Conservation (phyloP, 768 basidiomycete genomes). For the Amanita pallidorosea region DNA sequence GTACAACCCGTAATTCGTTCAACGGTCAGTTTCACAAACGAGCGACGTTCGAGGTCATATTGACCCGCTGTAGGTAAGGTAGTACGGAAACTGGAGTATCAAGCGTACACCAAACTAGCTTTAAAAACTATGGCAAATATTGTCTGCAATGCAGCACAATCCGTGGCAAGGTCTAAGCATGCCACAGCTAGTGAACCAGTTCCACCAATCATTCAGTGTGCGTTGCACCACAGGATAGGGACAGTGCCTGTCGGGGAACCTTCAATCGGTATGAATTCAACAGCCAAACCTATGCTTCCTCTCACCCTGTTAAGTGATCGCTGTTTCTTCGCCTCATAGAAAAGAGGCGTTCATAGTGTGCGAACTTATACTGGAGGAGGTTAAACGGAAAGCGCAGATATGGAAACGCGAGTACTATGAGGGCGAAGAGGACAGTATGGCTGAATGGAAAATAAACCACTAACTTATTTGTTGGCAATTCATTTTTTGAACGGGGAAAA, state of each 20-base stretch:
- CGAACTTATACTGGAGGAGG: slow-evolving; percentile 76
- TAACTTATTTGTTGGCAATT: background rate
- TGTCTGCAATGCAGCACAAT: slow-evolving; percentile 31
- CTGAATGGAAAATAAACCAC: slow-evolving; percentile 62
- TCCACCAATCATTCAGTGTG: slow-evolving; percentile 41
- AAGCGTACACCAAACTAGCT: slow-evolving; percentile 73
- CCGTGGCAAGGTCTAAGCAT: slow-evolving; percentile 32
- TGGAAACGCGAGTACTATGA: slow-evolving; percentile 91
- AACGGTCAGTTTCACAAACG: slow-evolving; percentile 36
- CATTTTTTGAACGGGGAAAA: background rate
- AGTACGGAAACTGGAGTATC: slow-evolving; percentile 70
- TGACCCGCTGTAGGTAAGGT: slow-evolving; percentile 37
- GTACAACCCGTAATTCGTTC: slow-evolving; percentile 78
- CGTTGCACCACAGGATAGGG: slow-evolving; percentile 71
- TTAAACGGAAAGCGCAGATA: slow-evolving; percentile 76
- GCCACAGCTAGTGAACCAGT: slow-evolving; percentile 14
- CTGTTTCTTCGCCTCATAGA: slow-evolving; percentile 76
- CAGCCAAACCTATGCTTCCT: background rate
- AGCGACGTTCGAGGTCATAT: background rate
- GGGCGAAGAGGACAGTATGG: slow-evolving; percentile 47
- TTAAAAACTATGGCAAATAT: slow-evolving; percentile 68
- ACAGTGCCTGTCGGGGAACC: slow-evolving; percentile 67
- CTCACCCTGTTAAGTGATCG: slow-evolving; percentile 40
- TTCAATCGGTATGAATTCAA: slow-evolving; percentile 42
- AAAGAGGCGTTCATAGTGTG: slow-evolving; percentile 73